Conservation (phyloP, 2,329 filamentous ascomycete genomes). For the Ascochyta fabae region DNA sequence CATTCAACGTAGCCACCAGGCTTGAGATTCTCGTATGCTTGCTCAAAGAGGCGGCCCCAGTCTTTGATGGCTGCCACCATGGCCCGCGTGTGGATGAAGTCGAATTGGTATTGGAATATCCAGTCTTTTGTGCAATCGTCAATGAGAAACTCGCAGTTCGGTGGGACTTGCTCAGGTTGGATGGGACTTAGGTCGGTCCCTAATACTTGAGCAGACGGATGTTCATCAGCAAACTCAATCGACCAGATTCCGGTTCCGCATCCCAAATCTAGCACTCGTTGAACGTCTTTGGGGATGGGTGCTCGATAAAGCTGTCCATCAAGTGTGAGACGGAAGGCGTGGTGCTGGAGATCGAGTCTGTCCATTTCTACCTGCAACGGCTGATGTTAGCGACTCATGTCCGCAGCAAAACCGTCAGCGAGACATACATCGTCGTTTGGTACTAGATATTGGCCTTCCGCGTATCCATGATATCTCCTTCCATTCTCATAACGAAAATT, state of each 20-base stretch:
- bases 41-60: conserved; percentile 58
- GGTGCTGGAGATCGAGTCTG: conserved; percentile 43
- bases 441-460: conserved; percentile 40
- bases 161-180: conserved; percentile 39
- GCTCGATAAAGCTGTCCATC: conserved; percentile 40
- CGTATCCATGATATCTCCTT: conserved; percentile 41
- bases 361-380: conserved; percentile 34
- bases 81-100: conserved; percentile 63
- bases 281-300: conserved; percentile 34
- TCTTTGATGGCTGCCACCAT: conserved; percentile 62
- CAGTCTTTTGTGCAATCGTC: conserved; percentile 57
- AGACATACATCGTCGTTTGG: conserved; percentile 41
- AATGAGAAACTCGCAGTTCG: conserved; percentile 45
- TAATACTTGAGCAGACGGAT: conserved; percentile 42
- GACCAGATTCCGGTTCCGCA: conserved; percentile 45
- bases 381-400: conserved; percentile 6
- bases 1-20: conserved; percentile 61
- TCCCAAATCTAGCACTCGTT: conserved; percentile 42
- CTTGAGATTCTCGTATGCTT: conserved; percentile 49
- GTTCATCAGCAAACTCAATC: conserved; percentile 42
- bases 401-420: background rate
- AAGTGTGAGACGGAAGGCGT: conserved; percentile 42
- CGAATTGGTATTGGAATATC: conserved; percentile 61
- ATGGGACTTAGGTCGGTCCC: conserved; percentile 47
- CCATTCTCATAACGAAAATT: conserved; percentile 41